Percentiles rank a stretch among this genome's conserved stretches.
Evolutionary conservation across 345 rosid species (phyloP).

Genomic region (Camelina laxa): DNA sequence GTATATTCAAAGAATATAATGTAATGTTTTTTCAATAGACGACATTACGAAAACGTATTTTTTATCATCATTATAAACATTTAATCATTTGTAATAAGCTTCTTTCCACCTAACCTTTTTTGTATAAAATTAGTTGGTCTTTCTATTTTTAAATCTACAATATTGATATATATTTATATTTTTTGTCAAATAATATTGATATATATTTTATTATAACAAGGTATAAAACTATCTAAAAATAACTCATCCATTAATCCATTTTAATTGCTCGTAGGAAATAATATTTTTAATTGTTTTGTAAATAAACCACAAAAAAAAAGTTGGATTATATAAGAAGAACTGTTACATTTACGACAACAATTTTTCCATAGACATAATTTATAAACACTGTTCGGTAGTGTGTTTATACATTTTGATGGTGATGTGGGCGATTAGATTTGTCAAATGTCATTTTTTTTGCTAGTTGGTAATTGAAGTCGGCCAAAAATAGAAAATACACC

Average conservation of each 20-base stretch:
- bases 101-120: constrained; percentile 30
- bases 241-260: neutral
- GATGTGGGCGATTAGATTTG: constrained; percentile 22
- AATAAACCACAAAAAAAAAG: neutral
- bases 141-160: constrained; percentile 14
- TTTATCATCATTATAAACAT: neutral
- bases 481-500: too few relatives aligned
- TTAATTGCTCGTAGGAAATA: neutral
- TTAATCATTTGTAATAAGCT: neutral
- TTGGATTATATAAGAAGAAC: neutral
- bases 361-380: neutral
- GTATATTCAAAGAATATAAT: neutral
- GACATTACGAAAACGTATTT: neutral
- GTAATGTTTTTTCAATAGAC: neutral
- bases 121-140: constrained; percentile 6
- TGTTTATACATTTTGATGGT: neutral
- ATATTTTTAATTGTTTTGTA: neutral
- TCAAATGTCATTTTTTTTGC: neutral
- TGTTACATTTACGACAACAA: neutral
- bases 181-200: too few relatives aligned
- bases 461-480: neutral
- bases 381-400: neutral
- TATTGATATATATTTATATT: too few relatives aligned
- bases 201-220: neutral
- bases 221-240: neutral